Conservation (phyloP, 352 stramenopile species). For the Peronospora belbahrii region DNA sequence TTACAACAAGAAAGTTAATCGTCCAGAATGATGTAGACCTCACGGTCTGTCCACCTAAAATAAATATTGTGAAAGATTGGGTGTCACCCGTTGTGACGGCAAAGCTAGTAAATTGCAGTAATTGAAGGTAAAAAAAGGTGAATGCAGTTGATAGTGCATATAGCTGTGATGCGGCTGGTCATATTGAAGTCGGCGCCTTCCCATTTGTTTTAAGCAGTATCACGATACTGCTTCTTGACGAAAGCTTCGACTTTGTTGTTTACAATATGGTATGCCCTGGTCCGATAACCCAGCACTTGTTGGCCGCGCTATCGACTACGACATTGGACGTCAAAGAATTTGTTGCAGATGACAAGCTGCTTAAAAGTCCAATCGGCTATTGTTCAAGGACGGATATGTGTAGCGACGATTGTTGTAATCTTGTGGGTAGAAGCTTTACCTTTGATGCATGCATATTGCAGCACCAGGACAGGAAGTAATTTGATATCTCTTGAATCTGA, state of each 20-base stretch:
- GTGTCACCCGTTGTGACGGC: not conserved
- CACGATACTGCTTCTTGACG: too few species aligned
- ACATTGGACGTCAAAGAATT: too few species aligned
- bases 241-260: too few species aligned
- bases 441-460: too few species aligned
- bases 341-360: too few species aligned
- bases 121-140: not conserved
- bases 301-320: too few species aligned
- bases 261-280: not conserved
- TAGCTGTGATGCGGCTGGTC: conserved; percentile 7
- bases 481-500: too few species aligned
- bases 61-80: not conserved
- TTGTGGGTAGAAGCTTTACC: too few species aligned
- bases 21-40: conserved; percentile 17
- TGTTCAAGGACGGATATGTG: too few species aligned
- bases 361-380: too few species aligned
- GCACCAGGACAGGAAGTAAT: too few species aligned
- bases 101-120: conserved; percentile 3
- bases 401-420: too few species aligned
- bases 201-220: not conserved
- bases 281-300: not conserved
- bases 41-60: not conserved
- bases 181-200: not conserved
- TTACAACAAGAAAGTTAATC: conserved; percentile 23
- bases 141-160: conserved; percentile 1